These are phyloP conservation scores for Yamadazyma buinensis DNA, from an alignment of 1,139 yeast genomes.

Conservation along the genomic window DNA sequence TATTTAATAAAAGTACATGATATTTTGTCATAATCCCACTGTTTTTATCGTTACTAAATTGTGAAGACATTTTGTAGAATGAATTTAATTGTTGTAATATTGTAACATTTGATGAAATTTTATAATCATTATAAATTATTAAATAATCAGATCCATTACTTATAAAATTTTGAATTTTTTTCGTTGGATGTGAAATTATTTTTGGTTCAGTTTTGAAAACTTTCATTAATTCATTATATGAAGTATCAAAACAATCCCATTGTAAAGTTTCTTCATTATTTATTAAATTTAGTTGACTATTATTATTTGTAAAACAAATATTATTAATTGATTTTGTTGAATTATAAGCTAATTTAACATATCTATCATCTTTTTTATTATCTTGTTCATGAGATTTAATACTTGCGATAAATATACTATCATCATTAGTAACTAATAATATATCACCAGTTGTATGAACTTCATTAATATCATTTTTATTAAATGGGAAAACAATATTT, in stretches of 20 bases:
- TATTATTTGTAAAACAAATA: conserved; percentile 21
- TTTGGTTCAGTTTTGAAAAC: conserved; percentile 26
- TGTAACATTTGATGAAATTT: conserved; percentile 1
- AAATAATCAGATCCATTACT: conserved; percentile 1
- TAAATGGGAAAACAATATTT: conserved; percentile 22
- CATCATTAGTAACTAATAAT: conserved; percentile 28
- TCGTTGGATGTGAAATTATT: conserved; percentile 1
- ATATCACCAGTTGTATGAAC: conserved; percentile 23
- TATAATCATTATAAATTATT: conserved; percentile 1
- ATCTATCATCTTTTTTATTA: conserved; percentile 37
- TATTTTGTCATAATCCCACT: conserved; percentile 20
- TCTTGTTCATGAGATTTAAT: conserved; percentile 25
- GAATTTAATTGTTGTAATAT: conserved; percentile 1
- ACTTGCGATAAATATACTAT: conserved; percentile 24
- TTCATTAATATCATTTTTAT: background rate
- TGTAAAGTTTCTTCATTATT: conserved; percentile 17
- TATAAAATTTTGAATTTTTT: conserved; percentile 4
- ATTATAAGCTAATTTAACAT: conserved; percentile 25
- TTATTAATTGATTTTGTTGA: conserved; percentile 15
- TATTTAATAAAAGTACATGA: conserved; percentile 21
- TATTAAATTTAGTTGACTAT: conserved; percentile 22
- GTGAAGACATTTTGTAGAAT: background rate
- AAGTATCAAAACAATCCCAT: conserved; percentile 37
- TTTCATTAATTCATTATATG: conserved; percentile 25
- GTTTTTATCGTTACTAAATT: background rate